phyloP scores from a whole-genome alignment of 2,329 filamentous ascomycete genomes.

The Spiromastix sp. region DNA sequence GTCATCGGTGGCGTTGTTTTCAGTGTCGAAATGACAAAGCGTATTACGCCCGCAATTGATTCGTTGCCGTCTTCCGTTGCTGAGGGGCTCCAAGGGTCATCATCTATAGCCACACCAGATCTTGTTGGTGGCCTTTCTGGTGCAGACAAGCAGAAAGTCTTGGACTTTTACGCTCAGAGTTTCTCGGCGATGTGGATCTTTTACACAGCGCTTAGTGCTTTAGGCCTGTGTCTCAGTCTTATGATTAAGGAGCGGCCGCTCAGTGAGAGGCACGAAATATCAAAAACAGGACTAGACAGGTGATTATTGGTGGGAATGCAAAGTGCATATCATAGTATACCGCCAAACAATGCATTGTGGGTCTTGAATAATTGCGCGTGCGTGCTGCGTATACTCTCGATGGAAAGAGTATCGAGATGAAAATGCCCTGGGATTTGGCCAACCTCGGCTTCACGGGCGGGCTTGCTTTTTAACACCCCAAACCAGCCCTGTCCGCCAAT shows the following conservation, averaged over 20 bases:
- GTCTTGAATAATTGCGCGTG: too few relatives aligned
- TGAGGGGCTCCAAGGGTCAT: slow-evolving; percentile 13
- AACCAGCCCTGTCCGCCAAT: too few relatives aligned
- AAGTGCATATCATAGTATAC: too few relatives aligned
- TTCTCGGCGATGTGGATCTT: slow-evolving; percentile 43
- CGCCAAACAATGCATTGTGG: too few relatives aligned
- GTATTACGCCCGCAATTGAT: background rate
- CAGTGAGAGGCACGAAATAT: slow-evolving; percentile 31
- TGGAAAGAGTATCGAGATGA: too few relatives aligned
- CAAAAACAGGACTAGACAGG: slow-evolving; percentile 34
- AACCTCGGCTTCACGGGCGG: too few relatives aligned
- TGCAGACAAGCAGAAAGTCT: slow-evolving; percentile 27
- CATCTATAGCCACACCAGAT: too few relatives aligned
- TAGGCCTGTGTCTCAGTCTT: slow-evolving; percentile 30
- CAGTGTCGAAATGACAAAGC: slow-evolving; percentile 22
- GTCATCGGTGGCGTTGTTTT: slow-evolving; percentile 46
- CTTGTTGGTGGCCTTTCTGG: slow-evolving; percentile 25
- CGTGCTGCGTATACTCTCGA: too few relatives aligned
- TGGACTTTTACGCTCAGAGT: slow-evolving; percentile 31
- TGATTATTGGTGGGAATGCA: too few relatives aligned
- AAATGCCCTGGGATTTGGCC: too few relatives aligned
- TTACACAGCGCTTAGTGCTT: slow-evolving; percentile 29
- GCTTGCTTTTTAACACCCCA: too few relatives aligned
- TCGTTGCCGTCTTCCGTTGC: background rate
- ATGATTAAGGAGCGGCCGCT: slow-evolving; percentile 30